A percentile compares a stretch with the other conserved stretches of the same genome.
phyloP scores from a whole-genome alignment of 225 moss, liverwort and hornwort genomes.

The Bryum argenteum region DNA sequence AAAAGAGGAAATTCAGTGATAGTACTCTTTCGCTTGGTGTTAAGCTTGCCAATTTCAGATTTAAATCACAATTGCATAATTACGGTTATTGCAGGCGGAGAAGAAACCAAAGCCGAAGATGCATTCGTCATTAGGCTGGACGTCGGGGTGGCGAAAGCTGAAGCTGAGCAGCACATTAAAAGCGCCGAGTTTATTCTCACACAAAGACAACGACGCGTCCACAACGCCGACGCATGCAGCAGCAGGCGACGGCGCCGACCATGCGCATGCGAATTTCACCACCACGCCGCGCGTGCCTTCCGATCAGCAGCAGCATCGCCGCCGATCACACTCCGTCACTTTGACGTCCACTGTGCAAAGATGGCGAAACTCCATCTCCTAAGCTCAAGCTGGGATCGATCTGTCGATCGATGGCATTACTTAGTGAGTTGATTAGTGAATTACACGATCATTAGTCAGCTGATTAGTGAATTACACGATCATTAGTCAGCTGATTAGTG shows the following conservation, averaged over 20 bases:
- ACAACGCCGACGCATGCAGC: conserved; percentile 32
- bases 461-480: background rate
- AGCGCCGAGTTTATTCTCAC: conserved; percentile 44
- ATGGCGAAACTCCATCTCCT: conserved; percentile 67
- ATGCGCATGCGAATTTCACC: conserved; percentile 26
- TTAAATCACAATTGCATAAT: too few species aligned
- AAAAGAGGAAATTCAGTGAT: background rate
- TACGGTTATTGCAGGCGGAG: conserved; percentile 45
- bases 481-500: conserved; percentile 3
- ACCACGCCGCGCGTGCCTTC: conserved; percentile 37
- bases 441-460: background rate
- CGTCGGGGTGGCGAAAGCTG: conserved; percentile 73
- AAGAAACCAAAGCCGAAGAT: conserved; percentile 65
- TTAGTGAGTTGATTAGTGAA: background rate
- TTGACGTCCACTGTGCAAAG: conserved; percentile 50
- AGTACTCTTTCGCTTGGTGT: background rate
- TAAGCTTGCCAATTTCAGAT: background rate
- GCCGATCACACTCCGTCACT: conserved; percentile 50
- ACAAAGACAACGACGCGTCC: conserved; percentile 49
- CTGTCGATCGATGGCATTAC: too few species aligned
- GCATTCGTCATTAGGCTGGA: conserved; percentile 54
- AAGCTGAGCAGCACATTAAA: conserved; percentile 61
- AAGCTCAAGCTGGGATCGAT: too few species aligned
- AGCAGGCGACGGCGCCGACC: conserved; percentile 6
- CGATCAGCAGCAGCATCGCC: conserved; percentile 38